Evolutionary conservation across 2,329 filamentous ascomycete species (phyloP), one percentile per base, ranked within the genome.

Genomic region (Arthrobotrys iridis): DNA sequence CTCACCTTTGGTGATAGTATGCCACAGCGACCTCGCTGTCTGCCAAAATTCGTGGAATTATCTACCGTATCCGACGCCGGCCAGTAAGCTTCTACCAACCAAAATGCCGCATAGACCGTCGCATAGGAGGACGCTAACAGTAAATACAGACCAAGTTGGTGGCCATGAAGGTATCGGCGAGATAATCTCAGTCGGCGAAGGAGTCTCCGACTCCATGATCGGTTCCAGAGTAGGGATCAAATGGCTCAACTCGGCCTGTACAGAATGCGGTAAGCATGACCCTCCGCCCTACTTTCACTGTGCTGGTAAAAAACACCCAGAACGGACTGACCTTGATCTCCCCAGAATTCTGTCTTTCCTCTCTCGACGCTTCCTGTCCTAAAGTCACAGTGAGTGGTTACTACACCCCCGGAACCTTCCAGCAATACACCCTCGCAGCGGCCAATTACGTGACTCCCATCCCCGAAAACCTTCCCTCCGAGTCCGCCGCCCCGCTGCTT

Each of bases 401-500:
- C 75, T 79, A 77, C 40, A 74, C 76, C 2, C 79, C 79, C 0
- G 79, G 79, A 6, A 80, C 78, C 5, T 80, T 80, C 26, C 78
- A 80, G 18, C 71, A 63, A 26, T 71, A 68, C 33, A 45, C 48
- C 20, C 60, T 55, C 1, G 58, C 59, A 26, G 59, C 64, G 6
- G 64, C 41, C 30, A 65, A 66, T 35, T 77, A 71, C 13, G 63
- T 71, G 6, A 84, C 83, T 0, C 82, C 84, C 18, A 88, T 88
- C 66, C 87, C 87, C 0, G 85, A 88, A 33, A 86, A 84, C 0
- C 84, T 88, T 0, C 80, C 82, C 0, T 86, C 88, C 73, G 84
- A 85, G 74, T 78, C 87, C n/a, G 87, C 87, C 1, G 88, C 84
- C 0, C 87, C 87, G 0, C 85, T 89, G 70, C 88, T 89, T 86